Conservation (phyloP, 805 yeast genomes). For the Komagataella mondaviorum region DNA sequence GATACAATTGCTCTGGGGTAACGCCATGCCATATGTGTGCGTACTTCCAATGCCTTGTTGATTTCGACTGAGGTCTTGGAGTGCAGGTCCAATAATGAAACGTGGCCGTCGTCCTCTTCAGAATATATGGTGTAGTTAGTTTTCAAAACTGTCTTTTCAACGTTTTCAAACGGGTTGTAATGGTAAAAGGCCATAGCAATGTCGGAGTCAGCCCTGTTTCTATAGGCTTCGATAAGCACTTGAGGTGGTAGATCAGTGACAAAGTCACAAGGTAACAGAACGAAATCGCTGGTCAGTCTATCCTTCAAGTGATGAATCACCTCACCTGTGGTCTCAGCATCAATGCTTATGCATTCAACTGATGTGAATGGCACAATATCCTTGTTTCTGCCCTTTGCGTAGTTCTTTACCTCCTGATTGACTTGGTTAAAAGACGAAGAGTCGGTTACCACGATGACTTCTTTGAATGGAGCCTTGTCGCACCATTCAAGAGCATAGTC, state of each 20-base stretch:
- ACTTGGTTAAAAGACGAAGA: conserved; percentile 32
- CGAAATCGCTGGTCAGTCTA: conserved; percentile 37
- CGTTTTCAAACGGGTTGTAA: conserved; percentile 57
- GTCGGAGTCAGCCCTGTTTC: conserved; percentile 55
- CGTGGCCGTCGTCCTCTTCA: conserved; percentile 27
- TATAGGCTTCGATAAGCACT: conserved; percentile 68
- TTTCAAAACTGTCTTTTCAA: conserved; percentile 64
- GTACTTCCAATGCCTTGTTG: conserved; percentile 57
- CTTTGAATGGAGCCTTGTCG: conserved; percentile 66
- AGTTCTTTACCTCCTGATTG: conserved; percentile 31
- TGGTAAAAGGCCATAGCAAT: conserved; percentile 70
- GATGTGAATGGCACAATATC: conserved; percentile 18
- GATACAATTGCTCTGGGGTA: conserved; percentile 71
- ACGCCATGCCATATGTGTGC: conserved; percentile 86
- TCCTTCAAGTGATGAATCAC: conserved; percentile 36
- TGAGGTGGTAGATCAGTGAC: conserved; percentile 89
- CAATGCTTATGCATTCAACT: conserved; percentile 28
- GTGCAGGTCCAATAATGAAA: conserved; percentile 55
- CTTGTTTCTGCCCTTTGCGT: conserved; percentile 24
- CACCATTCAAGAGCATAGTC: conserved; percentile 90
- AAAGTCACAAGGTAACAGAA: conserved; percentile 89
- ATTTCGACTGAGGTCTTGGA: conserved; percentile 56
- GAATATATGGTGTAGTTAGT: conserved; percentile 58
- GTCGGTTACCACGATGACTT: conserved; percentile 47
- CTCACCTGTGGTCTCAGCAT: conserved; percentile 48